Evolutionary conservation across 176 grass and related monocot species (phyloP).

Genomic region (Triticum urartu): DNA sequence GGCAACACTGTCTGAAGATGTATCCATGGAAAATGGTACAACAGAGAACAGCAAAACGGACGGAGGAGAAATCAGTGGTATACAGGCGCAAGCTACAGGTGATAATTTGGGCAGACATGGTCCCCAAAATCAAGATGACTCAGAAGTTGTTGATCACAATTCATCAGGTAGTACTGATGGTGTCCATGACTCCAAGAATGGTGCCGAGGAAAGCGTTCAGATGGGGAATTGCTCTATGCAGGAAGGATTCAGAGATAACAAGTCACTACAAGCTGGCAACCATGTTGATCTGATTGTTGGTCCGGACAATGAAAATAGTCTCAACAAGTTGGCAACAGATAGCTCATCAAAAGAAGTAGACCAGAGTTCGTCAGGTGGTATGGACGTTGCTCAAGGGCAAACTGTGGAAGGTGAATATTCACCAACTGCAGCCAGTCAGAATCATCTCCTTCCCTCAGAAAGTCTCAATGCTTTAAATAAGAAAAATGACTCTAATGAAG

Average conservation of each 20-base stretch:
- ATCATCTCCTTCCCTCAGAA: slow-evolving; percentile 10
- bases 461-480: slow-evolving; percentile 16
- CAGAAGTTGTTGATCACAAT: not conserved
- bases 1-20: not conserved
- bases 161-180: slow-evolving; percentile 24
- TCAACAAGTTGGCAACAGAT: not conserved
- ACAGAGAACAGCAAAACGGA: slow-evolving; percentile 5
- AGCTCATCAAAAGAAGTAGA: slow-evolving; percentile 11
- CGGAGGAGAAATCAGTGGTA: slow-evolving; percentile 3
- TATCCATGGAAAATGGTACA: slow-evolving; percentile 1
- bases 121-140: not conserved
- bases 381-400: slow-evolving; percentile 2
- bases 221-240: slow-evolving; percentile 1
- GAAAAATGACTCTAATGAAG: slow-evolving; percentile 10
- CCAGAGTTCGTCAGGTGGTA: slow-evolving; percentile 6
- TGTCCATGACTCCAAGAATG: slow-evolving; percentile 26
- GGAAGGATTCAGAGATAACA: slow-evolving; percentile 8
- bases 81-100: slow-evolving; percentile 10
- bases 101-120: slow-evolving; percentile 7
- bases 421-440: slow-evolving; percentile 2
- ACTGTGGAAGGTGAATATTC: slow-evolving; percentile 28
- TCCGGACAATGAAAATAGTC: slow-evolving; percentile 11
- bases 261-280: not conserved
- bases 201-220: not conserved
- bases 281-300: not conserved